Evolutionary conservation across 495 filamentous ascomycete species (phyloP).

Genomic region (Hypoxylon cercidicola): DNA sequence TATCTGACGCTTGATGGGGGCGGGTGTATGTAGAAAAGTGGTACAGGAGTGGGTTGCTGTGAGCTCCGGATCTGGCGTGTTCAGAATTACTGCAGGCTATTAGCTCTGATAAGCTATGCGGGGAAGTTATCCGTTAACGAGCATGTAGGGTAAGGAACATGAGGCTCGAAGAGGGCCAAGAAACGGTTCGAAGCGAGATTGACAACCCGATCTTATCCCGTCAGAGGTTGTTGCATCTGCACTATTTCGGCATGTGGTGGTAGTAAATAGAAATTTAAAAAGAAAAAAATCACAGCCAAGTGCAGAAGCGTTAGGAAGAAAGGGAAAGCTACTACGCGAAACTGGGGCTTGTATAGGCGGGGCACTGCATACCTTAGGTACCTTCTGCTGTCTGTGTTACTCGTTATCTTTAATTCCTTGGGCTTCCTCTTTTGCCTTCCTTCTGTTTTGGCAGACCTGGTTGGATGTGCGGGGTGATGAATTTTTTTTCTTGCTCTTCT

Average conservation of each 20-base stretch:
- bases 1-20: conserved; percentile 40
- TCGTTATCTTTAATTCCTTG: conserved; percentile 24
- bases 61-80: conserved; percentile 35
- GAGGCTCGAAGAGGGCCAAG: conserved; percentile 37
- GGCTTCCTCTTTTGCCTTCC: not conserved
- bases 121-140: conserved; percentile 42
- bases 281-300: conserved; percentile 25
- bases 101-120: conserved; percentile 49
- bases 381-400: conserved; percentile 38
- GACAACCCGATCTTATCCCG: conserved; percentile 41
- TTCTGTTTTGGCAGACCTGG: conserved; percentile 13
- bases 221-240: conserved; percentile 43
- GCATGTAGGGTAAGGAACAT: conserved; percentile 41
- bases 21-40: conserved; percentile 42
- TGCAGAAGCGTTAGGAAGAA: conserved; percentile 35
- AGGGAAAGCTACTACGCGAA: conserved; percentile 39
- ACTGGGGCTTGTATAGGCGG: conserved; percentile 43
- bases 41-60: conserved; percentile 38
- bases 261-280: conserved; percentile 38
- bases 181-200: conserved; percentile 32
- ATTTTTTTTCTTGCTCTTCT: conserved; percentile 20
- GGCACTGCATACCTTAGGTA: conserved; percentile 47
- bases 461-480: conserved; percentile 33
- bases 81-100: conserved; percentile 35
- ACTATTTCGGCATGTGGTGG: conserved; percentile 41